phyloP scores from a whole-genome alignment of 202 grass and related monocot genomes.

The Dendrocalamus latiflorus region DNA sequence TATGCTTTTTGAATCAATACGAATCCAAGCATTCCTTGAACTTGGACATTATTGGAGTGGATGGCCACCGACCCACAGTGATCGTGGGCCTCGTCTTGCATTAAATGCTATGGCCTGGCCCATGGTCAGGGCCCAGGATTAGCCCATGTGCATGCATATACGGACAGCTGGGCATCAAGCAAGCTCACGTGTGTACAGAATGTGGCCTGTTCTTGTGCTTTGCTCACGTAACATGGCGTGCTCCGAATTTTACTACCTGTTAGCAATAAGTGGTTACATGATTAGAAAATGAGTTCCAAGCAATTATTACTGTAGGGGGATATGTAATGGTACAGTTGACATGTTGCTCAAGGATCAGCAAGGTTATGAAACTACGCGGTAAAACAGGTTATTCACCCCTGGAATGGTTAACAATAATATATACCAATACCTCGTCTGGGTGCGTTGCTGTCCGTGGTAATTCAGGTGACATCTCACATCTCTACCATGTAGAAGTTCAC shows the following conservation, averaged over 20 bases:
- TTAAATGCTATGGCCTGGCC: slow-evolving; percentile 4
- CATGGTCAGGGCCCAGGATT: not conserved
- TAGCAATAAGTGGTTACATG: not conserved
- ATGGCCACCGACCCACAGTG: slow-evolving; percentile 4
- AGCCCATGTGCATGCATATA: slow-evolving; percentile 32
- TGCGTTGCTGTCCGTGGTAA: not conserved
- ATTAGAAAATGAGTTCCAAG: not conserved
- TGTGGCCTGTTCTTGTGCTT: slow-evolving; percentile 23
- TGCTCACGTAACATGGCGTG: slow-evolving; percentile 32
- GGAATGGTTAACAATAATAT: not conserved
- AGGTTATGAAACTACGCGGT: not conserved
- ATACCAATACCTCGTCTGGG: not conserved
- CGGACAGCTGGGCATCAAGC: not conserved
- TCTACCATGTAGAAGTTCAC: not conserved
- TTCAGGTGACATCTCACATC: not conserved
- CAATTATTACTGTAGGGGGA: not conserved
- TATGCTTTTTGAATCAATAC: not conserved
- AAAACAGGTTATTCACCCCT: not conserved
- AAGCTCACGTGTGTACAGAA: slow-evolving; percentile 30
- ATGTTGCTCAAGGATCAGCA: not conserved
- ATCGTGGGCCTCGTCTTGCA: not conserved
- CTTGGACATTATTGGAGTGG: not conserved
- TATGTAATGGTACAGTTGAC: not conserved
- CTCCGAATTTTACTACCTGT: not conserved
- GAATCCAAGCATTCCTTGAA: not conserved